phyloP scores from a whole-genome alignment of 345 rosid species.

The Psidium friedrichsthalianum region DNA sequence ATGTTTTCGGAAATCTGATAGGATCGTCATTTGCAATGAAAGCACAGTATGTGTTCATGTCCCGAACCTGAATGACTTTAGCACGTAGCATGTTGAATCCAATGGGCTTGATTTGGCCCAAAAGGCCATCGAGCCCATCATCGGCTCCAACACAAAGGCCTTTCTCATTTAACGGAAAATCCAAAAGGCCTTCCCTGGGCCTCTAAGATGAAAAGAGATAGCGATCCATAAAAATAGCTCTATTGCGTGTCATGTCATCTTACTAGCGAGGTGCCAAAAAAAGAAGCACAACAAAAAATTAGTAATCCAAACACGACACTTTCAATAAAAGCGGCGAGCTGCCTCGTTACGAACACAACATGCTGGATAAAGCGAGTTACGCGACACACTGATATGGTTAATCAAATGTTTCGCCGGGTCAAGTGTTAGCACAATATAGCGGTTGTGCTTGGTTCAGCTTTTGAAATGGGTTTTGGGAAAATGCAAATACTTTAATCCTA shows the following conservation, averaged over 20 bases:
- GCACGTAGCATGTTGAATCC: not conserved
- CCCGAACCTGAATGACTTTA: not conserved
- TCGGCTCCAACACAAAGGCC: not conserved
- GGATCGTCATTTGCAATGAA: not conserved
- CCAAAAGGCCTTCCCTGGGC: not conserved
- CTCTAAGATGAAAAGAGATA: not conserved
- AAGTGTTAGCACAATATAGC: not conserved
- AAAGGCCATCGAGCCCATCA: not conserved
- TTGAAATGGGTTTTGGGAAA: too few species aligned
- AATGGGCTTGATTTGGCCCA: not conserved
- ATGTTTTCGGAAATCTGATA: too few species aligned
- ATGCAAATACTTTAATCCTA: too few species aligned
- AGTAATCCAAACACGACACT: not conserved
- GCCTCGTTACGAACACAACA: not conserved
- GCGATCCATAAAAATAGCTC: not conserved
- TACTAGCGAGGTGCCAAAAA: too few species aligned
- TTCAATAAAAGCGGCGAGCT: not conserved
- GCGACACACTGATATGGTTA: fast-evolving
- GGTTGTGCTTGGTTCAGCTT: too few species aligned
- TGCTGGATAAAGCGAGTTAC: not conserved
- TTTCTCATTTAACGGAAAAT: not conserved
- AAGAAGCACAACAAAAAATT: too few species aligned
- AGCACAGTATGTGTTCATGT: not conserved
- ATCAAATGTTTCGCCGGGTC: not conserved
- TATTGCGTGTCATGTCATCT: not conserved